Evolutionary conservation across 78 protist species (phyloP).

Genomic region (Salpingoeca rosetta): DNA sequence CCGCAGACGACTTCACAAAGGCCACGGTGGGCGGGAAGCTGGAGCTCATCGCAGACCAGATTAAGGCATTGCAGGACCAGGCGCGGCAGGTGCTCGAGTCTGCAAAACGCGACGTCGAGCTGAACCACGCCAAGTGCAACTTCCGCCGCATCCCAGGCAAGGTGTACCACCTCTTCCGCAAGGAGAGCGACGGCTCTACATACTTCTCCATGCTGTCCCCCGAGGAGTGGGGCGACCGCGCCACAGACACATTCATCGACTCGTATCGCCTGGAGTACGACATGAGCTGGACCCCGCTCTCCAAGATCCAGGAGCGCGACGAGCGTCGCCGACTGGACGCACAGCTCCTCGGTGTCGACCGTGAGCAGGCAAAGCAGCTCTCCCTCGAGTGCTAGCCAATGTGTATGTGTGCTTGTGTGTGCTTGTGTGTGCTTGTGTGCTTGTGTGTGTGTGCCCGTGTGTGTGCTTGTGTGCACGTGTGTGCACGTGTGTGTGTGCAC

Average conservation of each 20-base stretch:
- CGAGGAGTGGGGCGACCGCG: constrained; percentile 13
- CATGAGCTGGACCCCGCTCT: constrained; percentile 5
- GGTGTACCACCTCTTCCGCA: background rate
- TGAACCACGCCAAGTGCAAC: background rate
- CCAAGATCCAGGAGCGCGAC: background rate
- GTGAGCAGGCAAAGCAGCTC: background rate
- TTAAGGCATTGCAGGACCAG: background rate
- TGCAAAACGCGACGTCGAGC: background rate
- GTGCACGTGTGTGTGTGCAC: too few species aligned
- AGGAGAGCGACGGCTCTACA: background rate
- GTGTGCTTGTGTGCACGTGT: too few species aligned
- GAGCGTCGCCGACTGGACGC: background rate
- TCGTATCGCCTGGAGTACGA: constrained; percentile 14
- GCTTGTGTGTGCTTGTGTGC: too few species aligned
- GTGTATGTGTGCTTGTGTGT: background rate
- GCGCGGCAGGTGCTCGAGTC: constrained; percentile 11
- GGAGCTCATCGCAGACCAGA: background rate
- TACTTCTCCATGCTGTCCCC: constrained; percentile 19
- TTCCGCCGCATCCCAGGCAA: background rate
- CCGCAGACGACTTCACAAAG: background rate
- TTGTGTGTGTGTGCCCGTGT: too few species aligned
- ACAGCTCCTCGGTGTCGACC: background rate
- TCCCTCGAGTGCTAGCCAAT: background rate
- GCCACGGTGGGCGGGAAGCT: background rate
- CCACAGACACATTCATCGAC: background rate